Conservation (phyloP, 2,329 filamentous ascomycete species). For the Penicillium psychrosexuale region DNA sequence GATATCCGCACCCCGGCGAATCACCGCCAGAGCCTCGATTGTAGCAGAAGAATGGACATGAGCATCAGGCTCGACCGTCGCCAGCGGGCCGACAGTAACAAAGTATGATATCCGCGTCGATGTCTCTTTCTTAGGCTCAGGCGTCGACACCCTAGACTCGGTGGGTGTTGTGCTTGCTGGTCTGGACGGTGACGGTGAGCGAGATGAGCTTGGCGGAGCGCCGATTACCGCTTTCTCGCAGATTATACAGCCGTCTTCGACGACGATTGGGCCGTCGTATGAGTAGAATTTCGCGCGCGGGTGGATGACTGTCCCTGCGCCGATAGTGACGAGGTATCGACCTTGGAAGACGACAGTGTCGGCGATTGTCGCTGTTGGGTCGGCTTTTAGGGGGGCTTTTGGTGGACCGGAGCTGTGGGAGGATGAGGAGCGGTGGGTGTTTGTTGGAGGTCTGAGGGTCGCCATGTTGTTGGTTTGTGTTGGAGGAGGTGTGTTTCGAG, state of each 20-base stretch:
- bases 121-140: conserved; percentile 6
- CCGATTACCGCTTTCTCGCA: conserved; percentile 59
- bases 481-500: conserved; percentile 7
- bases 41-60: conserved; percentile 38
- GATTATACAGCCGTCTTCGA: conserved; percentile 79
- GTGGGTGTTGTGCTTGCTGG: not conserved
- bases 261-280: conserved; percentile 70
- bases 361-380: conserved; percentile 40
- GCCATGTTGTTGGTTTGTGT: conserved; percentile 13
- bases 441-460: conserved; percentile 31
- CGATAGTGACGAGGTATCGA: conserved; percentile 73
- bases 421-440: conserved; percentile 26
- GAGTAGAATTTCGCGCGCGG: conserved; percentile 79
- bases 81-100: conserved; percentile 40
- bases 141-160: not conserved
- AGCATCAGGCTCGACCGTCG: conserved; percentile 38
- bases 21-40: conserved; percentile 47
- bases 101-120: conserved; percentile 36
- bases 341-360: conserved; percentile 52
- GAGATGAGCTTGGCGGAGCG: conserved; percentile 45
- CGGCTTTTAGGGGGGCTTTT: conserved; percentile 37
- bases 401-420: conserved; percentile 27
- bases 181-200: conserved; percentile 10
- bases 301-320: conserved; percentile 76
- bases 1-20: conserved; percentile 34